Base-by-base conservation (phyloP, 1,284 basidiomycete species). In the Caloboletus inedulis region DNA sequence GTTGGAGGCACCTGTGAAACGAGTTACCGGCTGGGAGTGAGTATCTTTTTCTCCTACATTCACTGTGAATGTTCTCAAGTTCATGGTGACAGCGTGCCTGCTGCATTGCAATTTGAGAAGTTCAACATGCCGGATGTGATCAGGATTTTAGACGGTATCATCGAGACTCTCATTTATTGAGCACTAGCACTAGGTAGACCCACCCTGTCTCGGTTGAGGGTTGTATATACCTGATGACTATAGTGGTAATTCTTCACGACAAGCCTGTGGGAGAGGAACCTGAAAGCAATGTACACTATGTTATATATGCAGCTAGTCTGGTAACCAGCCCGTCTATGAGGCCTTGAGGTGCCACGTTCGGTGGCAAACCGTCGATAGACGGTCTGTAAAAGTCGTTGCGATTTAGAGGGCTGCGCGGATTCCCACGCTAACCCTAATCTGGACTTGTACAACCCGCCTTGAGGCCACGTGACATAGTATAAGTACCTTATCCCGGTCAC, bases 11-110 rank as follows among this genome's bases (percentile, higher is more conserved):
- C 93, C 93, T 0, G 85, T 96, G n/a, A 88, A 81, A 61, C 75
- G 93, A 42, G 82, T 96, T 27, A 83, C 88, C 12, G 91, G 89
- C 25, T 95, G 93, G 93, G 93, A 96, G 92, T 94, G 62, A 80
- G 91, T 85, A 1, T 35, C 10, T 13, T 37, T 49, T 37, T 37
- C 7, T 37, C 36, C 7, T 35, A n/a, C 29, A 40, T 43, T 49
- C 7, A n/a, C 5, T 29, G n/a, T 45, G 33, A 40, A 25, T 16
- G 4, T 44, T 36, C 54, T 53, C 7, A 65, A 9, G 16, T 7
- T 43, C n/a, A 16, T 51, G 41, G 18, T 33, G 12, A 34, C 59
- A 93, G 91, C 60, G 82, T 85, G 5, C 93, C 93, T 1, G 84
- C 85, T 19, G 87, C 84, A 25, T 74, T 96, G 59, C 85, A 88